phyloP scores from a whole-genome alignment of 768 basidiomycete genomes.

The Auriscalpium vulgare region DNA sequence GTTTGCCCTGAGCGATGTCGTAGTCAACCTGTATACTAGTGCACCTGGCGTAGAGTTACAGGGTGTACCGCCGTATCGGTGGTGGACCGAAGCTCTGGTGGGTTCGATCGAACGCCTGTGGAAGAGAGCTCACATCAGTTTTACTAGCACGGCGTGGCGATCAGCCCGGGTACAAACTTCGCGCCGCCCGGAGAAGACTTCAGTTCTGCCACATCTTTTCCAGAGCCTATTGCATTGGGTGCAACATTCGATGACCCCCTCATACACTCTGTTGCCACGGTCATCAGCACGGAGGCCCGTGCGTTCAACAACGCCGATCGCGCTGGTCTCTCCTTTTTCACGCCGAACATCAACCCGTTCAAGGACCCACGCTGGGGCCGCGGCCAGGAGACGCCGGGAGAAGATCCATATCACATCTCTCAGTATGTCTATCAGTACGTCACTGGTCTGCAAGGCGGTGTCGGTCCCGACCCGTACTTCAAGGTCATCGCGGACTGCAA shows the following conservation, averaged over 20 bases:
- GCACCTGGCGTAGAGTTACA: slow-evolving; percentile 46
- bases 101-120: slow-evolving; percentile 7
- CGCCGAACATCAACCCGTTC: slow-evolving; percentile 46
- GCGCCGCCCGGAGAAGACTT: slow-evolving; percentile 37
- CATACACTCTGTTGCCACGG: slow-evolving; percentile 38
- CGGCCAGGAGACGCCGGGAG: slow-evolving; percentile 55
- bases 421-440: slow-evolving; percentile 49
- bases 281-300: slow-evolving; percentile 49
- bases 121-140: neutral
- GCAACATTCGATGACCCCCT: slow-evolving; percentile 49
- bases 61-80: slow-evolving; percentile 49
- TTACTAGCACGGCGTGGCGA: slow-evolving; percentile 45
- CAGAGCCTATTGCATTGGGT: slow-evolving; percentile 45
- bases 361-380: slow-evolving; percentile 58
- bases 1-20: slow-evolving; percentile 45
- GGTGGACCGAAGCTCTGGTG: slow-evolving; percentile 57
- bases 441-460: slow-evolving; percentile 48
- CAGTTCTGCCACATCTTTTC: slow-evolving; percentile 52
- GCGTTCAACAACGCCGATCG: slow-evolving; percentile 49
- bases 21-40: slow-evolving; percentile 40
- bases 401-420: slow-evolving; percentile 46
- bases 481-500: slow-evolving; percentile 53
- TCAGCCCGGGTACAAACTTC: slow-evolving; percentile 45
- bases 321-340: slow-evolving; percentile 46
- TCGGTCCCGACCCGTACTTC: slow-evolving; percentile 42